Evolutionary conservation across 352 stramenopile genomes (phyloP).

Genomic region (Pythium periplocum): DNA sequence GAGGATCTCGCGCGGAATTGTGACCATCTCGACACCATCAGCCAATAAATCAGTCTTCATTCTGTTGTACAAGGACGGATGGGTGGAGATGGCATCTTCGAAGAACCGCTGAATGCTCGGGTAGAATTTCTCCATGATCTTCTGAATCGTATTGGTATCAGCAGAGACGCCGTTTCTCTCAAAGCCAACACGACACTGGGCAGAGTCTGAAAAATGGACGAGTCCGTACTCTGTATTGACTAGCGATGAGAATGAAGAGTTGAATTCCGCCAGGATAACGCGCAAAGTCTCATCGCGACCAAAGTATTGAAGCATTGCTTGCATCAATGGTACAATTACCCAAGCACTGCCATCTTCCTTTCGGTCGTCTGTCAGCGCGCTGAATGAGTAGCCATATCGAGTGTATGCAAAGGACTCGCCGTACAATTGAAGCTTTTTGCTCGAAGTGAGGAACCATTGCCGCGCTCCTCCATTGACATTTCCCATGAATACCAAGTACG

Average conservation of each 20-base stretch:
- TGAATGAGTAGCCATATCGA: conserved; percentile 19
- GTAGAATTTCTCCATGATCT: conserved; percentile 27
- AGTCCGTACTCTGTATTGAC: conserved; percentile 25
- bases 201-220: conserved; percentile 23
- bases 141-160: conserved; percentile 22
- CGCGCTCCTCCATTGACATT: conserved; percentile 24
- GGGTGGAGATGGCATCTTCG: conserved; percentile 9
- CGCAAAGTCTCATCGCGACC: conserved; percentile 5
- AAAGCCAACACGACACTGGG: conserved; percentile 28
- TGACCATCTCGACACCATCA: conserved; percentile 12
- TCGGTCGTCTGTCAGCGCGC: conserved; percentile 10
- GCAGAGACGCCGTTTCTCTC: conserved; percentile 16
- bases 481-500: conserved; percentile 30
- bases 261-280: conserved; percentile 25
- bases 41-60: conserved; percentile 14
- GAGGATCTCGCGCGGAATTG: conserved; percentile 8
- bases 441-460: conserved; percentile 23
- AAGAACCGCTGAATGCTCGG: conserved; percentile 16
- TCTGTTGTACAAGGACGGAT: conserved; percentile 10
- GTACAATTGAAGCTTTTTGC: conserved; percentile 14
- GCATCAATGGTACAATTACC: conserved; percentile 21
- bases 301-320: conserved; percentile 22
- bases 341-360: conserved; percentile 31
- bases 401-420: conserved; percentile 21
- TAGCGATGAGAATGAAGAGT: conserved; percentile 20